Conservation (phyloP, 2,329 filamentous ascomycete species). For the Ophiostoma australiae region DNA sequence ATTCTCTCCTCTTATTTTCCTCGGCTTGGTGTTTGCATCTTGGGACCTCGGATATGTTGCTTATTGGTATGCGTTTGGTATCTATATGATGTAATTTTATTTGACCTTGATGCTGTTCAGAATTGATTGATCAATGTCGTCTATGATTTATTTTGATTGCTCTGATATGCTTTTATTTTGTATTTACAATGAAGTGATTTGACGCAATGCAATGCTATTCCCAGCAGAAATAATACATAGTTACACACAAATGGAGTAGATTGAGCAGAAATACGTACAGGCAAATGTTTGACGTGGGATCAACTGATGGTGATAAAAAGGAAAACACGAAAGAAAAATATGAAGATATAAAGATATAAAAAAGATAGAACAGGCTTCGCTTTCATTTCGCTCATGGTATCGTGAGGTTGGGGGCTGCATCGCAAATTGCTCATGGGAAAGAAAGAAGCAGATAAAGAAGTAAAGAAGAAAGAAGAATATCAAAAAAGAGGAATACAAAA, state of each 20-base stretch:
- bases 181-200: neutral
- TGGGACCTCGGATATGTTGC: neutral
- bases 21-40: neutral
- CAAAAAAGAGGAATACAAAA: neutral
- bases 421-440: neutral
- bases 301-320: neutral
- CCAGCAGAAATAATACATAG: neutral
- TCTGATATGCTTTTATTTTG: neutral
- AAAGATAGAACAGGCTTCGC: neutral
- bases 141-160: neutral
- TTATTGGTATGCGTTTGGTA: neutral
- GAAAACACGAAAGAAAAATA: neutral
- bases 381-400: conserved; percentile 18
- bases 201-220: neutral
- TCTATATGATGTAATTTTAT: neutral
- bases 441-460: neutral
- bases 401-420: conserved; percentile 11
- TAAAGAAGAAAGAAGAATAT: neutral
- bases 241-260: neutral
- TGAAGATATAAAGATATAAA: neutral
- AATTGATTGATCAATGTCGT: neutral
- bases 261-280: neutral
- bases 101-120: neutral
- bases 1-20: neutral
- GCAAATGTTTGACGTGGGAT: neutral